phyloP scores from a whole-genome alignment of 73 alveolate genomes.

The Symbiodinium natans region DNA sequence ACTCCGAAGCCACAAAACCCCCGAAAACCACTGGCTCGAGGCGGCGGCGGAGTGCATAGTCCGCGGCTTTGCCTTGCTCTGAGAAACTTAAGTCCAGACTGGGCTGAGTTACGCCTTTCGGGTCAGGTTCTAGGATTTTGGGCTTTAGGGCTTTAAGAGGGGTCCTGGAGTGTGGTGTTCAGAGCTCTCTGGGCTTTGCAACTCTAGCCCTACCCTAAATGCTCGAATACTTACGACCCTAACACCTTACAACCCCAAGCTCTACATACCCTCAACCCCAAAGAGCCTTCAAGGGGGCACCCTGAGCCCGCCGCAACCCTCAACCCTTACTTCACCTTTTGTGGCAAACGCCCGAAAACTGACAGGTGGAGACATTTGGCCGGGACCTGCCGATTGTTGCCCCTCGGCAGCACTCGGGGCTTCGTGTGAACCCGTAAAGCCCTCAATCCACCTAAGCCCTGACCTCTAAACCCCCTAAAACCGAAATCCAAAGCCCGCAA shows the following conservation, averaged over 20 bases:
- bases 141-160: neutral
- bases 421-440: no score
- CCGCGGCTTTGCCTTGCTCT: conserved; percentile 16
- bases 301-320: neutral
- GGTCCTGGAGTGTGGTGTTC: neutral
- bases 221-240: no score
- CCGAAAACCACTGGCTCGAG: neutral
- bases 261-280: no score
- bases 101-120: no score
- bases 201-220: no score
- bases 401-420: neutral
- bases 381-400: conserved; percentile 48
- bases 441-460: no score
- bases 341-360: neutral
- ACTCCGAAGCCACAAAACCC: no score
- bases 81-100: no score
- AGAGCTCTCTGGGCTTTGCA: neutral
- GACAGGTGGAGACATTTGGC: conserved; percentile 57
- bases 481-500: no score
- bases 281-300: neutral
- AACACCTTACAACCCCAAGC: neutral
- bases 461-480: no score
- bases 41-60: conserved; percentile 77
- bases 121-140: no score
- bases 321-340: neutral